Evolutionary conservation across 306 rosid species (phyloP).

Genomic region (Lathyrus aphaca): DNA sequence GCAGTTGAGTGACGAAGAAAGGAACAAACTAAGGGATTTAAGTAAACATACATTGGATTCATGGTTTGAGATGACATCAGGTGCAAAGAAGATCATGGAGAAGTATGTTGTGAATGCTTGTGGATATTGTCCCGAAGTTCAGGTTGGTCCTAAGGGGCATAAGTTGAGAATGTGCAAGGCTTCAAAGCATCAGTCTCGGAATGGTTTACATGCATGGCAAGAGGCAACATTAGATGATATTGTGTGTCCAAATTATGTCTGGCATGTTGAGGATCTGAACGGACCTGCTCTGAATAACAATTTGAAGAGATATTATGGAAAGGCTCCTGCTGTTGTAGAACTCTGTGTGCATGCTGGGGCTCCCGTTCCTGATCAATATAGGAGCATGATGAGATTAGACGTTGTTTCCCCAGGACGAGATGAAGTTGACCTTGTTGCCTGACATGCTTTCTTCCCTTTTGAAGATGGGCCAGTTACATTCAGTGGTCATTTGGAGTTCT

Average conservation of each 20-base stretch:
- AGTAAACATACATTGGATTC: conserved; percentile 57
- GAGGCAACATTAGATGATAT: conserved; percentile 76
- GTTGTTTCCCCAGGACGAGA: conserved; percentile 77
- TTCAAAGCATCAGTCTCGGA: conserved; percentile 84
- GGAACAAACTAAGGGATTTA: conserved; percentile 42
- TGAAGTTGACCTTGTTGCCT: conserved; percentile 77
- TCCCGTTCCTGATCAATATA: conserved; percentile 63
- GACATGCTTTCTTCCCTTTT: conserved; percentile 30
- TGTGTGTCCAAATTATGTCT: conserved; percentile 74
- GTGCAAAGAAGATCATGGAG: conserved; percentile 77
- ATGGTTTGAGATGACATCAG: conserved; percentile 76
- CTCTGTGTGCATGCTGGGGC: conserved; percentile 83
- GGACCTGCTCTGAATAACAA: conserved; percentile 66
- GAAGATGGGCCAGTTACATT: conserved; percentile 20
- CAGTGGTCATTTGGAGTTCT: conserved; percentile 20
- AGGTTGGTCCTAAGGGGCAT: conserved; percentile 90
- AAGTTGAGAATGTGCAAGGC: conserved; percentile 88
- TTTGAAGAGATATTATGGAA: conserved; percentile 84
- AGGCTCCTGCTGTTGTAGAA: conserved; percentile 91
- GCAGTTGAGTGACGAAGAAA: conserved; percentile 40
- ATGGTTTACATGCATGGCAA: conserved; percentile 95
- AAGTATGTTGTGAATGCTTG: conserved; percentile 70
- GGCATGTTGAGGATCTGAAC: conserved; percentile 72
- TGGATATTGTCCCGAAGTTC: conserved; percentile 85
- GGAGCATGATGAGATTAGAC: conserved; percentile 89